phyloP scores from a whole-genome alignment of 306 rosid genomes.

The Vicia villosa region DNA sequence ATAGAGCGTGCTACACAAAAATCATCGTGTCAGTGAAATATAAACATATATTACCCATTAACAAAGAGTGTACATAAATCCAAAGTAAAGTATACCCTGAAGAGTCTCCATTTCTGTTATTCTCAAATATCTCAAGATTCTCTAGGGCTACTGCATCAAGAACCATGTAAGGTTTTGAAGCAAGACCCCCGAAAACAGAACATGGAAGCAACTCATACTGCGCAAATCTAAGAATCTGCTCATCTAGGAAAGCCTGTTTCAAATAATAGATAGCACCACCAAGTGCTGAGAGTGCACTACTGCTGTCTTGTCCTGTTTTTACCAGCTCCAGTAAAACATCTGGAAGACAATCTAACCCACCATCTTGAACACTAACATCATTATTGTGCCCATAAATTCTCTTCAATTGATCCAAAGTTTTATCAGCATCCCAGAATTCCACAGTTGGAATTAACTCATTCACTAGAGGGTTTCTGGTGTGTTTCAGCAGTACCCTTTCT shows the following conservation, averaged over 20 bases:
- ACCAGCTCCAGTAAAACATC: constrained; percentile 71
- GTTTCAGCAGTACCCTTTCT: constrained; percentile 68
- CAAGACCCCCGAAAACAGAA: constrained; percentile 57
- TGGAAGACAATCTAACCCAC: constrained; percentile 56
- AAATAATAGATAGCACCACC: constrained; percentile 92
- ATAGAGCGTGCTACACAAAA: constrained; percentile 72
- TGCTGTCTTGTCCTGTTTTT: constrained; percentile 53
- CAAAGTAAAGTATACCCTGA: constrained; percentile 67
- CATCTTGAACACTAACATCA: constrained; percentile 44
- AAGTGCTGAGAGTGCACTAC: constrained; percentile 90
- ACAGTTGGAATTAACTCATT: constrained; percentile 77
- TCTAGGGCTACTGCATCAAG: constrained; percentile 93
- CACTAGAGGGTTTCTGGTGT: constrained; percentile 85
- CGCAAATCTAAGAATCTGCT: constrained; percentile 82
- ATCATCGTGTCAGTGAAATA: constrained; percentile 42
- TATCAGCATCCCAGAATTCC: constrained; percentile 90
- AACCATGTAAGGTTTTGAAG: constrained; percentile 86
- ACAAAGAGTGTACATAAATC: constrained; percentile 13
- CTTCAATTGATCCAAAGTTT: constrained; percentile 58
- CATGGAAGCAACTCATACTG: constrained; percentile 81
- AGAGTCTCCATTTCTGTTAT: constrained; percentile 84
- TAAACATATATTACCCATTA: constrained; percentile 9
- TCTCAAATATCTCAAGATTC: constrained; percentile 95
- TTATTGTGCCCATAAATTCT: constrained; percentile 47
- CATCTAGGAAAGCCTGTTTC: constrained; percentile 90